Evolutionary conservation across 2,329 filamentous ascomycete species (phyloP).

Genomic region (Aureobasidium sp.): DNA sequence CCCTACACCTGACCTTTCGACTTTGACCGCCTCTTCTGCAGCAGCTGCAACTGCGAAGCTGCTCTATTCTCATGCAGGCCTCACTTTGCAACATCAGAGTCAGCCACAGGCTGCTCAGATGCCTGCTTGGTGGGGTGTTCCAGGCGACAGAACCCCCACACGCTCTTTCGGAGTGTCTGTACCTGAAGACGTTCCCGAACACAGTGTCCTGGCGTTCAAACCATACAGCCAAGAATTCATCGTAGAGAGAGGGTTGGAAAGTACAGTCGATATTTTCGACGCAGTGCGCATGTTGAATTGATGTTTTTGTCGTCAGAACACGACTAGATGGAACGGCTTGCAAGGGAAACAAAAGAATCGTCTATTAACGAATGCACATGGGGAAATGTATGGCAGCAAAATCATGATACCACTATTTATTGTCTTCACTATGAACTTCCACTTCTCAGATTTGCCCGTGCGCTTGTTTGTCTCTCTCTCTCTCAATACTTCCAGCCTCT

Average conservation of each 20-base stretch:
- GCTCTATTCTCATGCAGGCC: background rate
- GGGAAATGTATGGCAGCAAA: background rate
- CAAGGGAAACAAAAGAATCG: background rate
- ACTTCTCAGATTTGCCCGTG: background rate
- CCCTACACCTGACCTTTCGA: background rate
- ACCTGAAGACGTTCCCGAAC: background rate
- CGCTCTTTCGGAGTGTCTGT: background rate
- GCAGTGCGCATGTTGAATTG: background rate
- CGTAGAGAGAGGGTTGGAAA: background rate
- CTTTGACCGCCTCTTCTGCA: background rate
- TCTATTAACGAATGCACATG: background rate
- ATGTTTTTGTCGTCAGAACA: background rate
- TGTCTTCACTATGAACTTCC: background rate
- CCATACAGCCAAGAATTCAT: background rate
- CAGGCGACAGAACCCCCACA: no score
- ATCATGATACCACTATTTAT: background rate
- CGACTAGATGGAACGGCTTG: background rate
- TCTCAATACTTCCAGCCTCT: background rate
- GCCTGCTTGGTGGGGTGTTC: background rate
- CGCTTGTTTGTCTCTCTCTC: background rate
- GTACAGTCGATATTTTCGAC: conserved; percentile 2
- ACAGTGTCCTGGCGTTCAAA: background rate
- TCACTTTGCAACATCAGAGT: background rate
- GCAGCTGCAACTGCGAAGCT: conserved; percentile 1
- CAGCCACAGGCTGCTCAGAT: background rate